Evolutionary conservation across 2,329 filamentous ascomycete species (phyloP), one percentile per base, ranked within the genome.

Genomic region (Fusarium dlaminii): DNA sequence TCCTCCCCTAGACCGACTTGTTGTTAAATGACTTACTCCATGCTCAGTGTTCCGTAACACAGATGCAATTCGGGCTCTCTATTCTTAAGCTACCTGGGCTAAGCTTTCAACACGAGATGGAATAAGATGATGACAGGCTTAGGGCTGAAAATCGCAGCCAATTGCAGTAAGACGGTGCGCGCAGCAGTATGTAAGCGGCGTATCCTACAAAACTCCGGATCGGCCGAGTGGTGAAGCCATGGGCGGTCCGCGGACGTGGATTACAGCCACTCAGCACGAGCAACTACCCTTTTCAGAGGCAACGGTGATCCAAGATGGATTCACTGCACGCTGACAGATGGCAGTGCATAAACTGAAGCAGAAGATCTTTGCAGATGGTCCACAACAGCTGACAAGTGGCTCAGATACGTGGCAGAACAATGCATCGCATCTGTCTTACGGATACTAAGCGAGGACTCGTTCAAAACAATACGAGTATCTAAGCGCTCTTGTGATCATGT

Each of bases 301-400:
- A 57, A 22, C 24, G 29, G 36, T 72, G 64, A 64, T 73, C 46
- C 24, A 58, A 45, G 64, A 56, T 54, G 52, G 59, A 58, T 54
- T 40, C 70, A 64, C 46, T 65, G 58, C n/a, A 24, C 29, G 70
- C 59, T 72, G 69, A 70, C 65, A 66, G 70, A 61, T 45, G 67
- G 65, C 70, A 65, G 65, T 73, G 70, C 65, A 59, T 48, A 29
- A 32, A 42, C 22, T n/a, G 27, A 30, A n/a, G 36, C 18, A 34
- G 46, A 57, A 49, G 40, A 49, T 56, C 48, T 55, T 49, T 36
- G 30, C 22, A 17, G 14, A 36, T 29, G 29, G n/a, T 51, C 62
- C 62, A 45, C 66, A 68, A 24, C 32, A 55, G 37, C 64, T 68
- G 56, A 68, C 56, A 39, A 20, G 64, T 59, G 51, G 51, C 61